phyloP scores from a whole-genome alignment of 2,329 filamentous ascomycete species.

The Zelopaecilomyces penicillatus region DNA sequence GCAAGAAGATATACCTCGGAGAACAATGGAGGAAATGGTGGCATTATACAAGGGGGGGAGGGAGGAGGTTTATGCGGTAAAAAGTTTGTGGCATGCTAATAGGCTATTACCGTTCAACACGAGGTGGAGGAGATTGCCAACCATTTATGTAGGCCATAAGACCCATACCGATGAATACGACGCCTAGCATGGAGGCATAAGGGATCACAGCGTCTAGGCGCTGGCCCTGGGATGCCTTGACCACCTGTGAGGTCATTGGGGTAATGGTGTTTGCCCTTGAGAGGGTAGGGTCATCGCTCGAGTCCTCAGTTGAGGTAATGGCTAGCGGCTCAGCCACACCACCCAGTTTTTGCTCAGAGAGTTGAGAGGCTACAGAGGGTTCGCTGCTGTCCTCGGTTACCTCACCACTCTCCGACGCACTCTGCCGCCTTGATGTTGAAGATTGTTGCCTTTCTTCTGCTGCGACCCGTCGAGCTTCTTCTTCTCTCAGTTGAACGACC shows the following conservation, averaged over 20 bases:
- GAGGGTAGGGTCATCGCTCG: conserved; percentile 32
- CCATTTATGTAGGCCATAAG: conserved; percentile 82
- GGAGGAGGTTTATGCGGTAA: background rate
- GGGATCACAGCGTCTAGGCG: conserved; percentile 50
- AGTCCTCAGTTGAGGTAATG: conserved; percentile 21
- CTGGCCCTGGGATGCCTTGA: conserved; percentile 33
- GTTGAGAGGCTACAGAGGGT: conserved; percentile 13
- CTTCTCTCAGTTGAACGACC: conserved; percentile 72
- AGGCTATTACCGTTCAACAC: conserved; percentile 22
- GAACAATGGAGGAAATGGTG: conserved; percentile 3
- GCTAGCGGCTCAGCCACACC: conserved; percentile 12
- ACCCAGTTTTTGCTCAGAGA: conserved; percentile 8
- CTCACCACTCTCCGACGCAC: background rate
- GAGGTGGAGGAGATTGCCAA: conserved; percentile 49
- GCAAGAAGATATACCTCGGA: background rate
- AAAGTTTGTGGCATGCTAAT: no score
- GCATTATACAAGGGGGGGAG: background rate
- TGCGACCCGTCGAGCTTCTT: conserved; percentile 42
- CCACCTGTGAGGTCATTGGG: conserved; percentile 31
- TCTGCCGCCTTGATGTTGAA: conserved; percentile 21
- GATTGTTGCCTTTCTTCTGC: conserved; percentile 33
- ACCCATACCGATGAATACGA: conserved; percentile 72
- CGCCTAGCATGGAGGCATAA: conserved; percentile 74
- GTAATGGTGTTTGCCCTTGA: conserved; percentile 44
- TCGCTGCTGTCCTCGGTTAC: conserved; percentile 9